A percentile compares a stretch with the other conserved stretches of the same genome.
phyloP scores from a whole-genome alignment of 2,329 filamentous ascomycete species.

The Pseudonectria buxi region DNA sequence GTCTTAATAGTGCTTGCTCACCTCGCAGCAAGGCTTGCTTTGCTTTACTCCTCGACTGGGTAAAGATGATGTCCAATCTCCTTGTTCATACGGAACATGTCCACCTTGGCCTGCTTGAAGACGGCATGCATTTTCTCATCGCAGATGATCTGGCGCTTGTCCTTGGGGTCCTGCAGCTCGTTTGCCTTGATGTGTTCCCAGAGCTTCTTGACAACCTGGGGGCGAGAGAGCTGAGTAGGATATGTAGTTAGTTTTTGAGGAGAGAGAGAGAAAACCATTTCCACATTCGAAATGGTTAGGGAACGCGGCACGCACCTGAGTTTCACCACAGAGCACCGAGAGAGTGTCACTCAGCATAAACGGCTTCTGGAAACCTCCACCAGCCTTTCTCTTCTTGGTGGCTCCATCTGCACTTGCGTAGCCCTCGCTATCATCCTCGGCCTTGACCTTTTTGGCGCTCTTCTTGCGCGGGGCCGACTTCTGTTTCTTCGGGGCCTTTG shows the following conservation, averaged over 20 bases:
- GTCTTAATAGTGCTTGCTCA: conserved; percentile 9
- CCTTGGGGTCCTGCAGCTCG: conserved; percentile 80
- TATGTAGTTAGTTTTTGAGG: conserved; percentile 7
- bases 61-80: conserved; percentile 85
- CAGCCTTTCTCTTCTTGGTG: conserved; percentile 69
- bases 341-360: conserved; percentile 67
- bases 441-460: conserved; percentile 66
- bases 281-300: no score
- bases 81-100: conserved; percentile 99
- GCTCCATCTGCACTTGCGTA: conserved; percentile 53
- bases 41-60: conserved; percentile 55
- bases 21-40: conserved; percentile 6
- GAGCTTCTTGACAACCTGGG: conserved; percentile 91
- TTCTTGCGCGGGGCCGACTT: conserved; percentile 60
- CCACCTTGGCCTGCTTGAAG: conserved; percentile 83
- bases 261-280: neutral
- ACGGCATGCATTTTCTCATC: conserved; percentile 87
- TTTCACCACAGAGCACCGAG: conserved; percentile 62
- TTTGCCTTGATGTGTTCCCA: conserved; percentile 92
- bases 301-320: conserved; percentile 44
- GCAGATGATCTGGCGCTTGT: conserved; percentile 89
- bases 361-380: conserved; percentile 87
- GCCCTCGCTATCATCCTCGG: conserved; percentile 73
- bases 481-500: conserved; percentile 57
- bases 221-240: conserved; percentile 66